A percentile compares a stretch with the other conserved stretches of the same genome.
Evolutionary conservation across 495 filamentous ascomycete species (phyloP).

Genomic region (Aspergillus panamensis): DNA sequence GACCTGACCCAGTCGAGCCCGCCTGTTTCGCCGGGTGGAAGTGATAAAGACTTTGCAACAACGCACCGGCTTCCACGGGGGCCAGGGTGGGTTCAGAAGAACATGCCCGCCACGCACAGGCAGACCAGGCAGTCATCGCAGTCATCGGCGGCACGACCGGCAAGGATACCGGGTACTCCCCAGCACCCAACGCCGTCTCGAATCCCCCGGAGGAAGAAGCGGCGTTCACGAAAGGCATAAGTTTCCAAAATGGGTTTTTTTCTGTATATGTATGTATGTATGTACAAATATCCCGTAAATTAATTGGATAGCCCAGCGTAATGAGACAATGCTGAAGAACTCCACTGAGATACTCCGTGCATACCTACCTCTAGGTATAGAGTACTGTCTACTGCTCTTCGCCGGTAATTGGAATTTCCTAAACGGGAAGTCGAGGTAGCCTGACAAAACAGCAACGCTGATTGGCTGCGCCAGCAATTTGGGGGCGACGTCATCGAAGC

Average conservation of each 20-base stretch:
- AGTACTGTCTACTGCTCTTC: too few species aligned
- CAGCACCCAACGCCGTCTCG: neutral
- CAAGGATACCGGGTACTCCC: neutral
- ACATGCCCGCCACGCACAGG: constrained; percentile 14
- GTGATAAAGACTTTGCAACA: constrained; percentile 31
- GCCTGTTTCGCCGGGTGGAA: constrained; percentile 25
- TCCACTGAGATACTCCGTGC: neutral
- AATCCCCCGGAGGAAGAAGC: constrained; percentile 3
- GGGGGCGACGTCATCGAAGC: constrained; percentile 19
- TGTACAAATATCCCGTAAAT: constrained; percentile 3
- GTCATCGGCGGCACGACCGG: constrained; percentile 19
- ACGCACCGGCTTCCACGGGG: constrained; percentile 31
- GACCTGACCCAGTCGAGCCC: constrained; percentile 46
- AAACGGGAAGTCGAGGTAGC: neutral
- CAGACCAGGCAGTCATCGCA: constrained; percentile 21
- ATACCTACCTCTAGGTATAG: too few species aligned
- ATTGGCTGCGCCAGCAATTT: constrained; percentile 9
- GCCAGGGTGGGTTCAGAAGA: constrained; percentile 38
- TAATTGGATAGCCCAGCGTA: neutral
- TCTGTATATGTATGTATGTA: constrained; percentile 5
- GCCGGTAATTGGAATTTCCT: too few species aligned
- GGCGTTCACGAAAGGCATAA: neutral
- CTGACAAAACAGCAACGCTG: constrained; percentile 18
- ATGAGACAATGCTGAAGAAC: neutral
- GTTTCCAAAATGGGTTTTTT: neutral